phyloP scores from a whole-genome alignment of 768 basidiomycete species.

The Tricholoma hemisulphureum region DNA sequence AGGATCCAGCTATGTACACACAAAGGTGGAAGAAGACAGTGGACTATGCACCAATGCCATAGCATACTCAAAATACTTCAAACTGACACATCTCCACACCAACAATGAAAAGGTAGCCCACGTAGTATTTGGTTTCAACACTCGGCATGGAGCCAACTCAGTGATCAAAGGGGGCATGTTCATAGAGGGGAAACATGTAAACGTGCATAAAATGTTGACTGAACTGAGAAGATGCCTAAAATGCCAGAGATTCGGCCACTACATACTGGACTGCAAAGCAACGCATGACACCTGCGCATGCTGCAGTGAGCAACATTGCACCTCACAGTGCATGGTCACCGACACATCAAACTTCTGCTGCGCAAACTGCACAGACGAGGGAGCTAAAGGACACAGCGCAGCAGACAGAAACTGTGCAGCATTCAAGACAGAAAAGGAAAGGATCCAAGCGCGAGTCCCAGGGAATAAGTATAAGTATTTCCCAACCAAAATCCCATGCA shows the following conservation, averaged over 20 bases:
- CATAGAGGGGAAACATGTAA: background rate
- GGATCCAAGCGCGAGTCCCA: conserved; percentile 7
- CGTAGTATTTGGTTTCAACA: background rate
- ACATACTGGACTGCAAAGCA: conserved; percentile 11
- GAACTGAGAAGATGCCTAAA: conserved; percentile 26
- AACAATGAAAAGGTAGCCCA: background rate
- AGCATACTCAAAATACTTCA: background rate
- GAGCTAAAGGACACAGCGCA: conserved; percentile 20
- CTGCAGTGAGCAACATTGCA: conserved; percentile 19
- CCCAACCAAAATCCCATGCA: conserved; percentile 7
- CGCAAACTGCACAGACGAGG: conserved; percentile 21
- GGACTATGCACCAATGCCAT: conserved; percentile 7
- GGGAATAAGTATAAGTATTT: conserved; percentile 18
- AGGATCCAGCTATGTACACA: background rate
- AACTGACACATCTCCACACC: background rate
- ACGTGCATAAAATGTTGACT: conserved; percentile 10
- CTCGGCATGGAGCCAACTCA: background rate
- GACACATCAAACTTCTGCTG: conserved; percentile 14
- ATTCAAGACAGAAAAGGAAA: conserved; percentile 10
- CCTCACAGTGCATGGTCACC: conserved; percentile 9
- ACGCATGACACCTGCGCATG: conserved; percentile 11
- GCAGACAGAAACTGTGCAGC: conserved; percentile 21
- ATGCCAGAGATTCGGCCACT: conserved; percentile 21
- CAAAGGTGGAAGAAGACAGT: conserved; percentile 15
- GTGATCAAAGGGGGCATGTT: background rate